phyloP scores from a whole-genome alignment of 805 yeast genomes.

The Ogataea methanolica region DNA sequence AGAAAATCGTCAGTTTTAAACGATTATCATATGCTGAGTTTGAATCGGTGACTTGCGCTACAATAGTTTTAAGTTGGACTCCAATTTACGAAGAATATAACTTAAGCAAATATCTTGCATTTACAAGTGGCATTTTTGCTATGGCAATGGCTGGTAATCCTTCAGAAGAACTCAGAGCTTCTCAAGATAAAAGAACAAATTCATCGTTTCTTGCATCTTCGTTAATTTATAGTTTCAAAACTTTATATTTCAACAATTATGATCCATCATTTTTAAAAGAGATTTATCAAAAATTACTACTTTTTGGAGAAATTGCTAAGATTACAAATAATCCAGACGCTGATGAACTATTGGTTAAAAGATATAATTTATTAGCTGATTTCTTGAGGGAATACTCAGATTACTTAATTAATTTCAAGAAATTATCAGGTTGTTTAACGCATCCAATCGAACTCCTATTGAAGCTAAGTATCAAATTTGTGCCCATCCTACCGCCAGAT shows the following conservation, averaged over 20 bases:
- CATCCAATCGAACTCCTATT: conserved; percentile 9
- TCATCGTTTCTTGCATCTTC: conserved; percentile 11
- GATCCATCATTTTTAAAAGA: conserved; percentile 12
- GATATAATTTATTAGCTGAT: not conserved
- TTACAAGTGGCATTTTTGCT: conserved; percentile 17
- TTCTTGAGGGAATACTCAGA: conserved; percentile 6
- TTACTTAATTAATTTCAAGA: not conserved
- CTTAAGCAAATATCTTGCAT: conserved; percentile 4
- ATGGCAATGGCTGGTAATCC: conserved; percentile 10
- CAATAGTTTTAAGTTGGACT: conserved; percentile 8
- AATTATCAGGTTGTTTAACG: conserved; percentile 3
- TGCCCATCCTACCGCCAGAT: conserved; percentile 11
- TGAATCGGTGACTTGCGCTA: conserved; percentile 10
- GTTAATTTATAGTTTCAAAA: conserved; percentile 11
- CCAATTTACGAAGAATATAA: conserved; percentile 10
- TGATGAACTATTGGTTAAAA: not conserved
- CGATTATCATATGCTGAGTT: conserved; percentile 8
- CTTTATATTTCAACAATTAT: conserved; percentile 14
- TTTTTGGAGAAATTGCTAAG: conserved; percentile 3
- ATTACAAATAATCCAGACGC: not conserved
- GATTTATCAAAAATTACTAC: conserved; percentile 5
- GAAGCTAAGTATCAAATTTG: conserved; percentile 8
- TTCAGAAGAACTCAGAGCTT: not conserved
- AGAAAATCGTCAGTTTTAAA: conserved; percentile 5
- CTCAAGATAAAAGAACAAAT: conserved; percentile 1